A percentile compares a stretch with the other conserved stretches of the same genome.
These are phyloP conservation scores for Hypoxylon sp. DNA, from an alignment of 2,329 filamentous ascomycete species.

Conservation along the genomic window DNA sequence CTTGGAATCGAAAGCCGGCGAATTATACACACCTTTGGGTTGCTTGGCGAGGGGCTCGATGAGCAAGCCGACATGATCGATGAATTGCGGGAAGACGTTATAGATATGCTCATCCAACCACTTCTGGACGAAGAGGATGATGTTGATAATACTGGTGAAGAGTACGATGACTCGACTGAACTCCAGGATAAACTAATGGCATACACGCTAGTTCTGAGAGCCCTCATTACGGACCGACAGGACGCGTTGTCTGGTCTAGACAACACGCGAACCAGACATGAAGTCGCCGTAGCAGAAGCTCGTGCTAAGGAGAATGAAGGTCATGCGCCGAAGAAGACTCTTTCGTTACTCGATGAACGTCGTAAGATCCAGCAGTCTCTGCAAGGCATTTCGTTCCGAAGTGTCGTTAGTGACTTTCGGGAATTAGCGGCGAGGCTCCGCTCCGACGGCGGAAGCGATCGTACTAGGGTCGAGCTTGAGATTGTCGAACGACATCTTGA, in stretches of 20 bases:
- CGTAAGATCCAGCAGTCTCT: conserved; percentile 64
- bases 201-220: conserved; percentile 84
- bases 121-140: conserved; percentile 86
- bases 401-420: conserved; percentile 78
- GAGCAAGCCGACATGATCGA: conserved; percentile 79
- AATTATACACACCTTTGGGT: conserved; percentile 76
- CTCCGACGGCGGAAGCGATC: conserved; percentile 65
- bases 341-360: conserved; percentile 67
- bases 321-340: conserved; percentile 75
- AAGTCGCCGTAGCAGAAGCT: conserved; percentile 74
- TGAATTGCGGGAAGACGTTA: conserved; percentile 80
- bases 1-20: conserved; percentile 81
- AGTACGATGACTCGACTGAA: conserved; percentile 89
- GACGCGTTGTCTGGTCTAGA: conserved; percentile 81
- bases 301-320: conserved; percentile 76
- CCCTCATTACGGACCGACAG: conserved; percentile 83
- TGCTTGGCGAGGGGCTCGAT: conserved; percentile 77
- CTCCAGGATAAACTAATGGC: conserved; percentile 91
- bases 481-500: conserved; percentile 76
- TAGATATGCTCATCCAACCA: conserved; percentile 79
- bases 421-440: conserved; percentile 72
- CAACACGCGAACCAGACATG: conserved; percentile 82
- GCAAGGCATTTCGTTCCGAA: conserved; percentile 76
- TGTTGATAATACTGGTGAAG: conserved; percentile 85
- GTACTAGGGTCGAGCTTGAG: conserved; percentile 73